phyloP scores from a whole-genome alignment of 1,284 basidiomycete genomes.

The Austroboletus olivaceoglutinosus region DNA sequence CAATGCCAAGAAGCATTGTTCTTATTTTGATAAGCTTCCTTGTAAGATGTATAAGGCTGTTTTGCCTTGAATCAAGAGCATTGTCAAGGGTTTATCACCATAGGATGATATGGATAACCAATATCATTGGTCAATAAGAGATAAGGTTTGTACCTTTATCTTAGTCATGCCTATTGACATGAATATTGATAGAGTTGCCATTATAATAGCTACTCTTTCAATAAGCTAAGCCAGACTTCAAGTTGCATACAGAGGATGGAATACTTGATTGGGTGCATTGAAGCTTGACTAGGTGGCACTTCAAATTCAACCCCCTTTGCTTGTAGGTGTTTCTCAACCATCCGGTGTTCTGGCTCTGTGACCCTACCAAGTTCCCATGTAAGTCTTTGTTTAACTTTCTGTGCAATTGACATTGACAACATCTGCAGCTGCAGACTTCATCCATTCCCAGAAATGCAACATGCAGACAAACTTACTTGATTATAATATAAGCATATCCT shows the following conservation, averaged over 20 bases:
- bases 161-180: too few relatives aligned
- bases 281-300: background rate
- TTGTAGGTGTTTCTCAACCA: slow-evolving; percentile 38
- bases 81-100: too few relatives aligned
- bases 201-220: too few relatives aligned
- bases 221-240: slow-evolving; percentile 1
- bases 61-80: slow-evolving; percentile 48
- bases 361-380: slow-evolving; percentile 47
- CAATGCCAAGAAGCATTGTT: slow-evolving; percentile 89
- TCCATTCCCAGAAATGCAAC: slow-evolving; percentile 53
- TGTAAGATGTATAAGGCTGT: slow-evolving; percentile 89
- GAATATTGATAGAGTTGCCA: too few relatives aligned
- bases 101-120: too few relatives aligned
- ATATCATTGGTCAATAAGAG: too few relatives aligned
- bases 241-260: slow-evolving; percentile 37
- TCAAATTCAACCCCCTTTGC: background rate
- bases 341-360: slow-evolving; percentile 42
- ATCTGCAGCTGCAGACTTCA: slow-evolving; percentile 35
- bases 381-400: background rate
- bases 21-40: slow-evolving; percentile 96
- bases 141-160: too few relatives aligned
- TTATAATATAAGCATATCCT: slow-evolving; percentile 9
- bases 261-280: slow-evolving; percentile 44
- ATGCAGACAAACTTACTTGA: slow-evolving; percentile 31
- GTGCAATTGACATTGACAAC: background rate